These are phyloP conservation scores for Sporothrix brasiliensis DNA, from an alignment of 2,329 filamentous ascomycete species.

Conservation along the genomic window DNA sequence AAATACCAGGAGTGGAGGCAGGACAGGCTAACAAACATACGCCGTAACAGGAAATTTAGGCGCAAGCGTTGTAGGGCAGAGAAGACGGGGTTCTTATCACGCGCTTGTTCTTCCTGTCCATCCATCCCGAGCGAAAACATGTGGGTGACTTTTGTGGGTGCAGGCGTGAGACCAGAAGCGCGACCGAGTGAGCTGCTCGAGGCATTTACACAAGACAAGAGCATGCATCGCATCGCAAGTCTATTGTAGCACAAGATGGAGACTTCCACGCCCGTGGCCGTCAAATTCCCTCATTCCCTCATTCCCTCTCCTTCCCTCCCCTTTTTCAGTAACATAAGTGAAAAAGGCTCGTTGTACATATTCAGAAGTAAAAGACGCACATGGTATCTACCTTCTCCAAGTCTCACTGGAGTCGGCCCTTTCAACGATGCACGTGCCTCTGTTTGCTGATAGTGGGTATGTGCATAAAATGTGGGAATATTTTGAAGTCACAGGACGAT, in stretches of 20 bases:
- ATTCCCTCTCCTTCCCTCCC: too few relatives aligned
- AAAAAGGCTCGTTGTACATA: not conserved
- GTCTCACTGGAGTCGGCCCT: constrained; percentile 11
- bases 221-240: not conserved
- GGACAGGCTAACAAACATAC: not conserved
- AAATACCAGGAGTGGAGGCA: too few relatives aligned
- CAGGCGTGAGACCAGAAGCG: constrained; percentile 8
- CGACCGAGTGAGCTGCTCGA: not conserved
- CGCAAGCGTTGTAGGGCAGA: constrained; percentile 21
- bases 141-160: not conserved
- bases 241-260: not conserved
- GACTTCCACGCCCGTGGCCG: not conserved
- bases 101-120: constrained; percentile 5
- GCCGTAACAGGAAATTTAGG: not conserved
- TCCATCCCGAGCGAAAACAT: not conserved
- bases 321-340: too few relatives aligned
- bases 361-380: not conserved
- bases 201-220: not conserved
- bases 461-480: constrained; percentile 1
- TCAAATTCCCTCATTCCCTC: too few relatives aligned
- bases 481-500: not conserved
- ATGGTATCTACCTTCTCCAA: not conserved
- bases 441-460: too few relatives aligned
- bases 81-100: not conserved
- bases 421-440: not conserved